A percentile compares a stretch with the other conserved stretches of the same genome.
phyloP scores from a whole-genome alignment of 441 rosid genomes.

The Euphorbia corollata region DNA sequence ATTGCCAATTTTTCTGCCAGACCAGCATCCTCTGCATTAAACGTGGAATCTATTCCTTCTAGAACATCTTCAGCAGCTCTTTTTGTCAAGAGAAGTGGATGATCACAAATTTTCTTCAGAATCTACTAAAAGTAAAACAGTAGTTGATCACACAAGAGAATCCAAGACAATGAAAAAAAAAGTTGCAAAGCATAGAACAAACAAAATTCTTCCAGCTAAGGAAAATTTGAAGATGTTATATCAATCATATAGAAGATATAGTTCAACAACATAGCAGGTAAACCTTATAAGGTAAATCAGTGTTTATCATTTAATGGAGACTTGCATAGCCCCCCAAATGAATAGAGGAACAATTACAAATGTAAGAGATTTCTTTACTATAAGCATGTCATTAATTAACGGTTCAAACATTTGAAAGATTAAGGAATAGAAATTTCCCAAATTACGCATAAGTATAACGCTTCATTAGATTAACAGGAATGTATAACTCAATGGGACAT shows the following conservation, averaged over 20 bases:
- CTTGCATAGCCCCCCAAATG: neutral
- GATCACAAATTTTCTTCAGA: constrained; percentile 96
- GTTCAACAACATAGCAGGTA: neutral
- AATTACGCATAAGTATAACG: neutral
- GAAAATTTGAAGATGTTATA: neutral
- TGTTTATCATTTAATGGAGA: neutral
- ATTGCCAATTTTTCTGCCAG: constrained; percentile 83
- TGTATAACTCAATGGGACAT: neutral
- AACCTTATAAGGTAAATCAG: neutral
- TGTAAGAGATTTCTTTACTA: neutral
- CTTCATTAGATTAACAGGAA: neutral
- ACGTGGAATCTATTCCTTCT: constrained; percentile 81
- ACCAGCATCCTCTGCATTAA: constrained; percentile 65
- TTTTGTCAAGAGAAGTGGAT: constrained; percentile 91
- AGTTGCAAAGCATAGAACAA: constrained; percentile 2
- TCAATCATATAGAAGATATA: too few species aligned
- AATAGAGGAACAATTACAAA: neutral
- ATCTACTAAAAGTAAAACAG: constrained; percentile 49
- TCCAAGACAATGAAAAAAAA: neutral
- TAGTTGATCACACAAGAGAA: neutral
- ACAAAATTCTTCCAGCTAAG: neutral
- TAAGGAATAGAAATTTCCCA: neutral
- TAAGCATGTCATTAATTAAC: neutral
- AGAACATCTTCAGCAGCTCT: constrained; percentile 96
- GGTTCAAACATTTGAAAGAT: neutral